Percentiles rank a stretch among this genome's conserved stretches.
phyloP scores from a whole-genome alignment of 768 basidiomycete genomes.

The Gelatoporia subvermispora region DNA sequence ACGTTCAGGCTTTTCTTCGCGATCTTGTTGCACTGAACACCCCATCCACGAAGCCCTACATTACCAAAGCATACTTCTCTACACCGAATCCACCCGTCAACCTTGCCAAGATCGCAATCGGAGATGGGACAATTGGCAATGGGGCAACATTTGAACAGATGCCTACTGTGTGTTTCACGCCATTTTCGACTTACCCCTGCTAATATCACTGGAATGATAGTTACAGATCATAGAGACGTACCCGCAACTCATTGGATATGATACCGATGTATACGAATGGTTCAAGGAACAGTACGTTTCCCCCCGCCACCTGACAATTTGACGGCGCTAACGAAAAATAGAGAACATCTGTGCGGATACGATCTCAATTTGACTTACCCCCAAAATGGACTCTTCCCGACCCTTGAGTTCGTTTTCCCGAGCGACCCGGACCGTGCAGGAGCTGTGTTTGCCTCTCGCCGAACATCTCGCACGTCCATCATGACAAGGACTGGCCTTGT shows the following conservation, averaged over 20 bases:
- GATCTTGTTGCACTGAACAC: neutral
- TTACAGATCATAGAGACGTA: conserved; percentile 61
- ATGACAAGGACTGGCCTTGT: neutral
- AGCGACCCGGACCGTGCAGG: conserved; percentile 2
- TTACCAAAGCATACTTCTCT: conserved; percentile 65
- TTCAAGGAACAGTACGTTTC: conserved; percentile 60
- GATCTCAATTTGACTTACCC: conserved; percentile 69
- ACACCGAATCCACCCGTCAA: conserved; percentile 62
- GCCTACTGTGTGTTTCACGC: conserved; percentile 42
- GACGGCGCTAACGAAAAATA: conserved; percentile 19
- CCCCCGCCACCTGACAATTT: neutral
- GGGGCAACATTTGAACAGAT: conserved; percentile 45
- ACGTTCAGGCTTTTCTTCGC: neutral
- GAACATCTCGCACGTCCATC: neutral
- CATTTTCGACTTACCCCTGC: neutral
- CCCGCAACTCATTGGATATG: conserved; percentile 73
- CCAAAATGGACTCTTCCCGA: conserved; percentile 48
- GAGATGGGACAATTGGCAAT: conserved; percentile 59
- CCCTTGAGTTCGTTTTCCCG: conserved; percentile 11
- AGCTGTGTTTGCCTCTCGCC: conserved; percentile 9
- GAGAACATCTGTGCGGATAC: conserved; percentile 57
- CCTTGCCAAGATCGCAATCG: conserved; percentile 64
- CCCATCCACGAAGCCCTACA: conserved; percentile 53
- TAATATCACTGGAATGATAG: conserved; percentile 33
- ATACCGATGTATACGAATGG: conserved; percentile 59